phyloP scores from a whole-genome alignment of 2,329 filamentous ascomycete genomes.

The Sphaerulina vaccinii region DNA sequence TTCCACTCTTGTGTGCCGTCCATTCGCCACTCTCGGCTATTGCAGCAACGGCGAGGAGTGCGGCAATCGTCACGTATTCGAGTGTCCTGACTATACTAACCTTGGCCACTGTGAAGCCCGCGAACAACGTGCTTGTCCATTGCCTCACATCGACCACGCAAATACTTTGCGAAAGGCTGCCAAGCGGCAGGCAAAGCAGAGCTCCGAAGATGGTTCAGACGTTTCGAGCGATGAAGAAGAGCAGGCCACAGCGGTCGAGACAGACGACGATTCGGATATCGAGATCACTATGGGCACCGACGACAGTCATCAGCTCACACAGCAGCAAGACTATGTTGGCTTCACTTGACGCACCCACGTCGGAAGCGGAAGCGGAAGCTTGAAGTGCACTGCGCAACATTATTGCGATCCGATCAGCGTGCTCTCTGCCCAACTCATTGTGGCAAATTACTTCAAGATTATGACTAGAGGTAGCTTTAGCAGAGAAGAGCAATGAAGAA shows the following conservation, averaged over 20 bases:
- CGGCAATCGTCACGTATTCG: conserved; percentile 73
- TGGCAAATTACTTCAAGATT: background rate
- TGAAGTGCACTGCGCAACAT: background rate
- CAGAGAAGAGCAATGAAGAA: background rate
- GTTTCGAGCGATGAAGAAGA: conserved; percentile 75
- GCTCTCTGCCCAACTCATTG: background rate
- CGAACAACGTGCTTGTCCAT: conserved; percentile 63
- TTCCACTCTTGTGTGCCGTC: conserved; percentile 74
- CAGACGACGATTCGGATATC: conserved; percentile 57
- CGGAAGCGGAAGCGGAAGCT: background rate
- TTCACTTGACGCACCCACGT: conserved; percentile 32
- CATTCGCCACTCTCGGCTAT: conserved; percentile 84
- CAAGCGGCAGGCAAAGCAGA: conserved; percentile 43
- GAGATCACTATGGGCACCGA: conserved; percentile 40
- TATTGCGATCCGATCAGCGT: background rate
- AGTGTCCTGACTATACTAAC: conserved; percentile 95
- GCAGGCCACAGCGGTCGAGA: conserved; percentile 46
- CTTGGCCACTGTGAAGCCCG: conserved; percentile 77
- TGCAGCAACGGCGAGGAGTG: conserved; percentile 80
- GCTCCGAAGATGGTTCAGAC: conserved; percentile 49
- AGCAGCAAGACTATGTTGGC: conserved; percentile 55
- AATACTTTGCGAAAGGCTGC: conserved; percentile 68
- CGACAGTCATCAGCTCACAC: conserved; percentile 48
- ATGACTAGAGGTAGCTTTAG: conserved; percentile 4
- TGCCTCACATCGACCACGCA: conserved; percentile 84